Conservation (phyloP, 2,329 filamentous ascomycete genomes). For the Fusarium nurragi region DNA sequence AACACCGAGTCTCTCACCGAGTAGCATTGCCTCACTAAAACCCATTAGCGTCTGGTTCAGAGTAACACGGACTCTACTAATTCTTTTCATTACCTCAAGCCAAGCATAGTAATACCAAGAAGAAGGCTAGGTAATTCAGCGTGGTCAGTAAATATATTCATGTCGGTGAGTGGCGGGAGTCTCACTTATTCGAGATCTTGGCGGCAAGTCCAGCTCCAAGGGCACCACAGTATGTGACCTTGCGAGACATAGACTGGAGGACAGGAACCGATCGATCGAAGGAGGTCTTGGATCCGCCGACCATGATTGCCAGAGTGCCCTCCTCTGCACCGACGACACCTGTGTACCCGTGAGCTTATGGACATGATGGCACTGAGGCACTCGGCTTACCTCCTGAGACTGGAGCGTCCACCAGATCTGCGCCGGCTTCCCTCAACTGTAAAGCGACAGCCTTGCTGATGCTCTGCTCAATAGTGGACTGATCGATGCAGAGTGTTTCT, state of each 20-base stretch:
- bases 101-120: neutral
- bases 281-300: neutral
- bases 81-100: neutral
- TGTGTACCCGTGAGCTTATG: neutral
- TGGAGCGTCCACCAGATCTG: neutral
- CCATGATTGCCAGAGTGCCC: neutral
- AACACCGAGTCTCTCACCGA: neutral
- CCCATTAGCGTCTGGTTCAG: neutral
- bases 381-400: neutral
- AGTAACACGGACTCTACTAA: too few species aligned
- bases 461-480: neutral
- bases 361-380: neutral
- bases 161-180: too few species aligned
- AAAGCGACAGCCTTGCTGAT: neutral
- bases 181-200: neutral
- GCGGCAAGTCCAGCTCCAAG: neutral
- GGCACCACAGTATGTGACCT: neutral
- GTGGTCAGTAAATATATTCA: neutral
- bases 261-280: neutral
- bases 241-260: neutral
- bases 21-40: neutral
- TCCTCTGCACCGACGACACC: neutral
- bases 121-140: neutral
- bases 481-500: neutral
- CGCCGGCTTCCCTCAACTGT: neutral